phyloP scores from a whole-genome alignment of 2,329 filamentous ascomycete species.

The Zasmidium angulare region DNA sequence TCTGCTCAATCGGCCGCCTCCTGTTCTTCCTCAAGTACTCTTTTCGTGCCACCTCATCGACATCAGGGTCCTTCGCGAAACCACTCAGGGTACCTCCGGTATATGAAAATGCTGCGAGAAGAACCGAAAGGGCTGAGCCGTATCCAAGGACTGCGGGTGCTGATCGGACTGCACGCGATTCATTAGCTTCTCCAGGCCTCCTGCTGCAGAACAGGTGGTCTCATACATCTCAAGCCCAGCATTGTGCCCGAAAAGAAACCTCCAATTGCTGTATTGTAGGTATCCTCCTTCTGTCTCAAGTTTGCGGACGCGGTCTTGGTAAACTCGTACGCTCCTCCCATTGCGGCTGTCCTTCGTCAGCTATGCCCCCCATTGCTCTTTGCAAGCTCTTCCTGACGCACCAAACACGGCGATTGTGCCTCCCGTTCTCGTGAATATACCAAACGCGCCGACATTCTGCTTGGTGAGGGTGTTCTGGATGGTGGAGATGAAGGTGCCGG shows the following conservation, averaged over 20 bases:
- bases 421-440: constrained; percentile 77
- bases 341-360: constrained; percentile 55
- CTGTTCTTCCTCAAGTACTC: constrained; percentile 71
- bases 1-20: constrained; percentile 75
- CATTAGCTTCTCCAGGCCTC: constrained; percentile 17
- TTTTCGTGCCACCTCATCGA: constrained; percentile 75
- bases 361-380: not conserved
- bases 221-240: constrained; percentile 70
- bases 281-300: constrained; percentile 79
- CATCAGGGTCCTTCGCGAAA: constrained; percentile 54
- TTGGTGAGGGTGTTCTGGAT: constrained; percentile 84
- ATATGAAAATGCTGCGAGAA: constrained; percentile 66
- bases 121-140: constrained; percentile 58
- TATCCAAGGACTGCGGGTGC: constrained; percentile 71
- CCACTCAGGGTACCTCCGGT: constrained; percentile 64
- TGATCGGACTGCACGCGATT: constrained; percentile 46
- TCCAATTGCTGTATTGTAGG: constrained; percentile 70
- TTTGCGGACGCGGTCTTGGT: constrained; percentile 75
- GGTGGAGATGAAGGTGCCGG: constrained; percentile 71
- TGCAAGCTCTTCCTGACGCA: constrained; percentile 37
- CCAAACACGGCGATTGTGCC: constrained; percentile 68
- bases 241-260: constrained; percentile 75
- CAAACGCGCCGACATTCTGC: constrained; percentile 76
- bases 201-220: not conserved
- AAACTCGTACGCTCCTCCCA: constrained; percentile 77